These are phyloP conservation scores for Tylopilus cervinicoccineus DNA, from an alignment of 768 basidiomycete species.

Conservation along the genomic window DNA sequence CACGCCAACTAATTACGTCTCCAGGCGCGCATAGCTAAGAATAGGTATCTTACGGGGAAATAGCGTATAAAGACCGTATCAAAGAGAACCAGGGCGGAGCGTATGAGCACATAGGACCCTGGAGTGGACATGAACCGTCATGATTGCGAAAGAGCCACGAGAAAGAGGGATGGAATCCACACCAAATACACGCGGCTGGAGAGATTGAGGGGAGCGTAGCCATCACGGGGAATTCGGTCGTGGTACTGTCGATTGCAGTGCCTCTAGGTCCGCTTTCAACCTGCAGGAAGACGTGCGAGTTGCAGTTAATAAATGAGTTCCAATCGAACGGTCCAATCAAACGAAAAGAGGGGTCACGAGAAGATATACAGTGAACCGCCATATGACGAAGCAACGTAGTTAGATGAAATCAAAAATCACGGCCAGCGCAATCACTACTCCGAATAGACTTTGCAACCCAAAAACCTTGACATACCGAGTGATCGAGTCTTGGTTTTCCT, in stretches of 20 bases:
- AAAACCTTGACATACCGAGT: conserved; percentile 72
- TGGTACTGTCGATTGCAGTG: conserved; percentile 35
- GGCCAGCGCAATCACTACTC: conserved; percentile 48
- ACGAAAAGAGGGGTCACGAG: conserved; percentile 14
- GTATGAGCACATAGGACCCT: conserved; percentile 1
- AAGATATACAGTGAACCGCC: conserved; percentile 16
- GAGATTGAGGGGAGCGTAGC: conserved; percentile 4
- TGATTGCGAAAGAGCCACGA: conserved; percentile 16
- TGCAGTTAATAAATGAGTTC: conserved; percentile 38
- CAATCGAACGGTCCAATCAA: conserved; percentile 12
- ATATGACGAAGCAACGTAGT: conserved; percentile 23
- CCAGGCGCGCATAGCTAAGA: conserved; percentile 21
- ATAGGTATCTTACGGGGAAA: conserved; percentile 26
- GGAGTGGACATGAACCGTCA: conserved; percentile 14
- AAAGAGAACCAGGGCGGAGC: neutral
- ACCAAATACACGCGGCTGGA: conserved; percentile 36
- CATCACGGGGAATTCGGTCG: conserved; percentile 19
- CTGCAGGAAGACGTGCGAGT: conserved; percentile 38
- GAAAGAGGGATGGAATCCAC: conserved; percentile 23
- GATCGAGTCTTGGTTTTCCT: conserved; percentile 70
- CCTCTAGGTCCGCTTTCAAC: conserved; percentile 65
- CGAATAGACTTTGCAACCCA: conserved; percentile 53
- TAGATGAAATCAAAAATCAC: conserved; percentile 52
- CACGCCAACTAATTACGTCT: conserved; percentile 20
- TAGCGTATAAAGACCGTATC: conserved; percentile 24